Evolutionary conservation across 1,139 yeast genomes (phyloP), one percentile per base, ranked within the genome.

Genomic region (Ogataea hybrid): DNA sequence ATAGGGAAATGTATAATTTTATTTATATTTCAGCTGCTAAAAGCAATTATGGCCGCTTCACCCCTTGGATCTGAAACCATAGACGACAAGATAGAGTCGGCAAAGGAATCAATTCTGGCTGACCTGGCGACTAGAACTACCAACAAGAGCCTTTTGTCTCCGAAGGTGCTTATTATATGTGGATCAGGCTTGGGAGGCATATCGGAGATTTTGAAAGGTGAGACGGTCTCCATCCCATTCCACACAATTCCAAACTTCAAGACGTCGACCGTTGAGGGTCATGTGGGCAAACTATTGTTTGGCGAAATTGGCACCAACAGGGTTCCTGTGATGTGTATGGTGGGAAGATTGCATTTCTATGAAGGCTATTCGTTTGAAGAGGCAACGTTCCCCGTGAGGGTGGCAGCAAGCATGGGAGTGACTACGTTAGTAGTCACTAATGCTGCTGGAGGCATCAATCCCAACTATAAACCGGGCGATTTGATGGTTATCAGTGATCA

Each of bases 151-250:
- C 33, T 55, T 11, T 37, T 40, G 11, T n/a, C 27, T 1, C 92
- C 94, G 1, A 68, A 79, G 45, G 83, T 79, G 1, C 76, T 90
- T 55, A 84, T 92, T 51, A 84, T 92, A 39, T 90, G 97, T 67
- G 97, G 98, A 5, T 87, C 97, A 3, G 97, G 97, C 0, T 71
- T 92, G 12, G 95, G 96, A 8, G 95, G 95, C 0, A 82, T 92
- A 41, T 84, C 92, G 2, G 69, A 77, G 39, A 64, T 72, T 49
- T 59, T 83, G 45, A 62, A 65, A 27, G 55, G 67, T 2, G 62
- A 60, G 42, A 49, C 69, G 48, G 62, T 76, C 31, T 77, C 73
- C 52, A 71, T 92, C 25, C 67, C 81, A 1, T 92, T 89, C 60
- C 54, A 63, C 5, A 71, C 74, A 1, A 85, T 92, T 39, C 97